Evolutionary conservation across 2,329 filamentous ascomycete species (phyloP).

Genomic region (Botrytis elliptica): DNA sequence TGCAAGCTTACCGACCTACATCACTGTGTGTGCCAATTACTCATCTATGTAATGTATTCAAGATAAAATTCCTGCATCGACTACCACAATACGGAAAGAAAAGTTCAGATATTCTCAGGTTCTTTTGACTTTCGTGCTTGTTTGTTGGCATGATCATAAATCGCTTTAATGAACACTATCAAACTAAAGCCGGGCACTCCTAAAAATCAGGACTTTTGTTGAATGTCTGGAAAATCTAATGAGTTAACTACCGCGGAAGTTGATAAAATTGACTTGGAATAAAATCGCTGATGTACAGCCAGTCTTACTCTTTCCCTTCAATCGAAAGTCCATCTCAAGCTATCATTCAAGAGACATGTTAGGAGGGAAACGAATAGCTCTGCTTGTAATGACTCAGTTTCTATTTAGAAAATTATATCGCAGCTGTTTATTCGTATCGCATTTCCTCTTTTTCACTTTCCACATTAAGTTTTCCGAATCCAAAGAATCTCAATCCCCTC

Average conservation of each 20-base stretch:
- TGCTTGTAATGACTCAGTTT: not conserved
- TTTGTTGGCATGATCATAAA: not conserved
- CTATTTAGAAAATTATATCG: not conserved
- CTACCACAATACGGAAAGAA: not conserved
- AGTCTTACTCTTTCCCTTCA: no score
- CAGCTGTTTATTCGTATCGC: not conserved
- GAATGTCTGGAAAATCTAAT: not conserved
- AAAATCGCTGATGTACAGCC: not conserved
- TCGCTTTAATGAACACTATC: not conserved
- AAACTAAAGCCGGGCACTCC: not conserved
- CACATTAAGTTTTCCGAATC: not conserved
- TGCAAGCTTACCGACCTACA: not conserved
- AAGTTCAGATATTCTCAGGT: not conserved
- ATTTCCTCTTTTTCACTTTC: not conserved
- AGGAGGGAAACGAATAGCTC: not conserved
- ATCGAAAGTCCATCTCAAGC: not conserved
- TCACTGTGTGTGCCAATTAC: not conserved
- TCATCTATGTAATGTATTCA: not conserved
- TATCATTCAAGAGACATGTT: not conserved
- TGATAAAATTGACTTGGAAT: not conserved
- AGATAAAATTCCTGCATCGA: not conserved
- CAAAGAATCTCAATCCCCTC: slow-evolving; percentile 19
- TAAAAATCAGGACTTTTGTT: not conserved
- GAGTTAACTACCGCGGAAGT: no score
- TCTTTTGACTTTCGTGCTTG: not conserved